phyloP scores from a whole-genome alignment of 2,329 filamentous ascomycete genomes.

The Epichloe festucae region DNA sequence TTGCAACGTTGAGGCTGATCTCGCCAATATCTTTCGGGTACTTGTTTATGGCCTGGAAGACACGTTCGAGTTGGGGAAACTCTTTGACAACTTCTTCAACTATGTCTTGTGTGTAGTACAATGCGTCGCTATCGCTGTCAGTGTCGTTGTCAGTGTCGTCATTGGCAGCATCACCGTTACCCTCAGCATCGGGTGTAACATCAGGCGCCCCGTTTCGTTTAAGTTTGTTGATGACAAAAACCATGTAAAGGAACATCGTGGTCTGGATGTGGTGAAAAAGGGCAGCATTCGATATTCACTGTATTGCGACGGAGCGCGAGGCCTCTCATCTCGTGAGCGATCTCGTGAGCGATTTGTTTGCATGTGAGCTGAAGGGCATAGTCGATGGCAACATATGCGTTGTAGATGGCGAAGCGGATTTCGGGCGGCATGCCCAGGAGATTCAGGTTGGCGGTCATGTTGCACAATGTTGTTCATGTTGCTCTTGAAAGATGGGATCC shows the following conservation, averaged over 20 bases:
- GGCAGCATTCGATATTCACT: background rate
- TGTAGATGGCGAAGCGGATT: background rate
- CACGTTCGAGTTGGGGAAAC: background rate
- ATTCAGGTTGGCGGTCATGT: background rate
- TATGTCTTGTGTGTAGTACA: background rate
- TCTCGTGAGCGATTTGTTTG: background rate
- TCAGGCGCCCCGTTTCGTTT: too few relatives aligned
- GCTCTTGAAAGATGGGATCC: too few relatives aligned
- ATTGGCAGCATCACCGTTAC: background rate
- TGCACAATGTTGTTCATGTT: background rate
- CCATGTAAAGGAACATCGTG: background rate
- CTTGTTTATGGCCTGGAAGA: background rate
- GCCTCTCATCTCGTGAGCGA: background rate
- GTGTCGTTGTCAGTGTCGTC: background rate
- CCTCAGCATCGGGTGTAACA: too few relatives aligned
- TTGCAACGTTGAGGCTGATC: background rate
- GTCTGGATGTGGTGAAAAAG: background rate
- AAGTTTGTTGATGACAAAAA: accelerated
- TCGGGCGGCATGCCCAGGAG: background rate
- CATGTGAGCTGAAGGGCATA: background rate
- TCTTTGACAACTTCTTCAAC: background rate
- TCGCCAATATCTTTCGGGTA: background rate
- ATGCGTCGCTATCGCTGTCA: accelerated
- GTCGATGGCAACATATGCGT: background rate
- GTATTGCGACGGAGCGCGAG: background rate